Conservation (phyloP, 345 rosid genomes). For the Raphanus sativus region DNA sequence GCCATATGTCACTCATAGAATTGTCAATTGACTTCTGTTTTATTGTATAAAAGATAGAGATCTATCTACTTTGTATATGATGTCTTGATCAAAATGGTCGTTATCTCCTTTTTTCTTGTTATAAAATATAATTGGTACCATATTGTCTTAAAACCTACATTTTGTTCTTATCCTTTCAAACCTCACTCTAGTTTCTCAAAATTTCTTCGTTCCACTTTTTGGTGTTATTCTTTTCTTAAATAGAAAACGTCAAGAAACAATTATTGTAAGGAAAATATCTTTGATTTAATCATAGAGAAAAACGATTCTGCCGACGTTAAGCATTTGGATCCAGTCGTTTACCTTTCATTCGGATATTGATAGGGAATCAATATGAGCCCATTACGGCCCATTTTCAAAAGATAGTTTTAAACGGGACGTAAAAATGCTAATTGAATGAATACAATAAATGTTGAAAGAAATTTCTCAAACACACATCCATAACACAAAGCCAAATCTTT, state of each 20-base stretch:
- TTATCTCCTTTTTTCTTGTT: neutral
- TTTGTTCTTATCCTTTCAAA: constrained; percentile 27
- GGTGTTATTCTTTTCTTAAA: neutral
- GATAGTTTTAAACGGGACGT: neutral
- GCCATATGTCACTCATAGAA: too few relatives aligned
- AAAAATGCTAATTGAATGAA: neutral
- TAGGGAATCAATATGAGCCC: constrained; percentile 9
- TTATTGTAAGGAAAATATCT: neutral
- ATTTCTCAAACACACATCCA: constrained; percentile 26
- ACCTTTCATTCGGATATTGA: neutral
- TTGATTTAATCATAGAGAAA: neutral
- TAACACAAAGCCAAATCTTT: constrained; percentile 40
- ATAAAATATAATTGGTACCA: neutral
- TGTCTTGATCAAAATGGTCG: constrained; percentile 27
- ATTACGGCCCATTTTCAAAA: constrained; percentile 18
- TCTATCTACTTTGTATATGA: constrained; percentile 3
- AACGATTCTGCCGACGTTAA: constrained; percentile 24
- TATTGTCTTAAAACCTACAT: neutral
- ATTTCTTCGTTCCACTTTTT: neutral
- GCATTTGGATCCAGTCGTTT: neutral
- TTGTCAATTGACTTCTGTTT: too few relatives aligned
- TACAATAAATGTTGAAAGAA: neutral
- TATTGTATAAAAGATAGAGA: neutral
- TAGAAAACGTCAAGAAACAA: constrained; percentile 10
- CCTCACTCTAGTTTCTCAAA: neutral